Evolutionary conservation across 2,329 filamentous ascomycete genomes (phyloP).

Genomic region (Colletotrichum limetticola): DNA sequence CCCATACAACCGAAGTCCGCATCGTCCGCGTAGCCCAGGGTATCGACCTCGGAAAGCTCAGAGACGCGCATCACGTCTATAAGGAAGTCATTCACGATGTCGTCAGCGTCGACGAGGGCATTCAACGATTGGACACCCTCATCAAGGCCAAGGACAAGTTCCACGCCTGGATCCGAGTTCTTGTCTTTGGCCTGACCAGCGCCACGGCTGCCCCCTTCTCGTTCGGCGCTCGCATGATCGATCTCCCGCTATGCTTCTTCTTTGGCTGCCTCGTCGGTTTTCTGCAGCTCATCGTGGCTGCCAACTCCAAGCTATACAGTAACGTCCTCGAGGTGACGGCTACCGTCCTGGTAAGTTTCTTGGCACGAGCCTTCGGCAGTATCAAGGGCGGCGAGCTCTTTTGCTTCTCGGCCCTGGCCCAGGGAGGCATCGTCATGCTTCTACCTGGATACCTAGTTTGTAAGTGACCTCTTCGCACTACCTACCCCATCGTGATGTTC

Average conservation of each 20-base stretch:
- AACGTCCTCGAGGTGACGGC: slow-evolving; percentile 75
- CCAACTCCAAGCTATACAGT: slow-evolving; percentile 73
- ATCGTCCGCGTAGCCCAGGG: slow-evolving; percentile 69
- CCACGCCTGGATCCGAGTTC: slow-evolving; percentile 62
- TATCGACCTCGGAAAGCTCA: slow-evolving; percentile 70
- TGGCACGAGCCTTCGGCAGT: slow-evolving; percentile 72
- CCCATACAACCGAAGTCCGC: slow-evolving; percentile 74
- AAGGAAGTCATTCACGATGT: slow-evolving; percentile 73
- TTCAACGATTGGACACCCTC: slow-evolving; percentile 62
- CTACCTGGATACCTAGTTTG: slow-evolving; percentile 72
- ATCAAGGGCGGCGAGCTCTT: slow-evolving; percentile 63
- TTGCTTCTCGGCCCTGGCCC: slow-evolving; percentile 73
- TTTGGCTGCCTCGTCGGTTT: slow-evolving; percentile 77
- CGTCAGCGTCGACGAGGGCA: slow-evolving; percentile 68
- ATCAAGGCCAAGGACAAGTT: slow-evolving; percentile 67
- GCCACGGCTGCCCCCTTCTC: slow-evolving; percentile 80
- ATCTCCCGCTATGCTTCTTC: slow-evolving; percentile 77
- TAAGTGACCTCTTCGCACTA: slow-evolving; percentile 42
- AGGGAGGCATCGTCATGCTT: slow-evolving; percentile 73
- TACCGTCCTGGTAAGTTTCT: slow-evolving; percentile 69
- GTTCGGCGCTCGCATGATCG: slow-evolving; percentile 76
- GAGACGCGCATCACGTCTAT: slow-evolving; percentile 71
- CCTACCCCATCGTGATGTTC: background rate
- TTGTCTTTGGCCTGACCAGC: slow-evolving; percentile 78
- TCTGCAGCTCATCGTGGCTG: slow-evolving; percentile 76